Evolutionary conservation across 2,329 filamentous ascomycete species (phyloP).

Genomic region (Fonsecaea pugnacius): DNA sequence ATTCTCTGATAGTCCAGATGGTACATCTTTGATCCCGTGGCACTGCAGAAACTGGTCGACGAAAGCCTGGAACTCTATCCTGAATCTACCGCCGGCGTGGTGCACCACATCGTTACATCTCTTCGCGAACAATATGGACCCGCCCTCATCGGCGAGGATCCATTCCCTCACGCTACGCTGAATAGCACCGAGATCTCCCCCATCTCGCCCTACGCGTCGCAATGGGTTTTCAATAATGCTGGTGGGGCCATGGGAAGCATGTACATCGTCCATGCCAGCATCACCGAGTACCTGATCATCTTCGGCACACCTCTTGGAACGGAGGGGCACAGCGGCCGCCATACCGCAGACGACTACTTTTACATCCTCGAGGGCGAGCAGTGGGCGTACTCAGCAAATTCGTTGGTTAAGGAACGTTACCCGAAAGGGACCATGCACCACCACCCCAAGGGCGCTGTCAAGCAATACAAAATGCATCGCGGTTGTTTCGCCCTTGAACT

Average conservation of each 20-base stretch:
- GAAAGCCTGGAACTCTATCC: slow-evolving; percentile 30
- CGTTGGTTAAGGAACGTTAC: slow-evolving; percentile 72
- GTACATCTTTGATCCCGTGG: slow-evolving; percentile 37
- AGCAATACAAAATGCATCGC: slow-evolving; percentile 82
- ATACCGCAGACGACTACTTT: slow-evolving; percentile 95
- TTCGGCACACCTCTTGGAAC: slow-evolving; percentile 84
- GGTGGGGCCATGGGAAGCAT: slow-evolving; percentile 85
- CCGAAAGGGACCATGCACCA: slow-evolving; percentile 71
- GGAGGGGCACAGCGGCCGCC: slow-evolving; percentile 83
- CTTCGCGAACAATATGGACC: slow-evolving; percentile 49
- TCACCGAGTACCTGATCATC: slow-evolving; percentile 89
- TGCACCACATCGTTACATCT: slow-evolving; percentile 67
- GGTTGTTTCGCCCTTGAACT: slow-evolving; percentile 82
- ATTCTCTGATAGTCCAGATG: slow-evolving; percentile 18
- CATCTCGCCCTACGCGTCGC: slow-evolving; percentile 51
- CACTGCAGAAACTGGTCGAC: slow-evolving; percentile 36
- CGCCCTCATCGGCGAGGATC: slow-evolving; percentile 27
- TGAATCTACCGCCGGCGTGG: slow-evolving; percentile 61
- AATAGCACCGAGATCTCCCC: slow-evolving; percentile 19
- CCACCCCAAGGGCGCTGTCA: slow-evolving; percentile 70
- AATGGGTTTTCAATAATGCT: slow-evolving; percentile 87
- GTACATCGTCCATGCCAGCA: slow-evolving; percentile 80
- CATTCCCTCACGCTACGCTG: slow-evolving; percentile 17
- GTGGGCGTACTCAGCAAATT: slow-evolving; percentile 72
- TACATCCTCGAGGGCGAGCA: slow-evolving; percentile 82